Evolutionary conservation across 306 rosid genomes (phyloP), one percentile per base, ranked within the genome.

Genomic region (Quercus dentata): DNA sequence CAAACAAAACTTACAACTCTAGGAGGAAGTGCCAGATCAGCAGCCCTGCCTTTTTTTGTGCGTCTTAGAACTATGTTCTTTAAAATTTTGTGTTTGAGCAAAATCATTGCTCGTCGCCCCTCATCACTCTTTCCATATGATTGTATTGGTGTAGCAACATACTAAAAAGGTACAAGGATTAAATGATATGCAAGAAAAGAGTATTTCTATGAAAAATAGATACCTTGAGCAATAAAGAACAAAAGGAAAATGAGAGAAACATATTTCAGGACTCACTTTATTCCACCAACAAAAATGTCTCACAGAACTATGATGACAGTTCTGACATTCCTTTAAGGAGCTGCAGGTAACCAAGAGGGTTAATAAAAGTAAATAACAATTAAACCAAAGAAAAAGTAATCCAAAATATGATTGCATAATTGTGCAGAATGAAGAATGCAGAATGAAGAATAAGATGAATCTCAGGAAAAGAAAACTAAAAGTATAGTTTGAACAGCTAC

Each of bases 231-330:
- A 78, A 52, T 74, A 80, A 35, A 78, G 38, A 38, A 41, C 27
- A 51, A 27, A 75, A 64, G 73, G 59, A 57, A 57, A 67, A 85
- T 41, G 52, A 41, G 56, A 63, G 65, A 23, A 67, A 74, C 17
- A 20, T 67, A 78, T 27, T 85, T 79, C 78, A 80, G 62, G 75
- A 87, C 91, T 85, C 84, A 92, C 99, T 80, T 90, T 95, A 76
- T 95, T 92, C 98, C 99, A 95, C 99, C 99, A 95, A 80, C 98
- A 91, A 82, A 92, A 95, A 82, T 95, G 99, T 56, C 98, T 87
- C 74, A 87, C 90, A 49, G 97, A 86, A 79, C 85, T 90, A 82
- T 95, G 99, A 46, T 70, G 78, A 86, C 98, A 95, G 78, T 78
- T 71, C 13, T 90, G 46, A 85, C 99, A 95, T 72, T 87, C 79